Evolutionary conservation across 108 stramenopile genomes (phyloP).

Genomic region (Stephanodiscus triporus): DNA sequence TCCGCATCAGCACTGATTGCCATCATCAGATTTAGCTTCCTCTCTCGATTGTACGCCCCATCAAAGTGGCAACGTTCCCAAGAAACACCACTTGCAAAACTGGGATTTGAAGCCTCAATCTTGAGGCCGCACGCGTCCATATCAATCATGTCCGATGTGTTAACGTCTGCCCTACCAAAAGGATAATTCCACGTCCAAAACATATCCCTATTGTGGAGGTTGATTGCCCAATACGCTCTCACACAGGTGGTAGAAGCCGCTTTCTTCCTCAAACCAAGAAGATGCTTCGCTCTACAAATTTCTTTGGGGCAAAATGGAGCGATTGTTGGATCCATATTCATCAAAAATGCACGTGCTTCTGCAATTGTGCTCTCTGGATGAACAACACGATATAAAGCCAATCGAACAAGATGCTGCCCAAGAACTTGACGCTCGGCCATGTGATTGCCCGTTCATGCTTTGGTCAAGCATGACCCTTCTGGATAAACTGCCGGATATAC

Average conservation of each 20-base stretch:
- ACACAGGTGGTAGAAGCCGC: constrained; percentile 20
- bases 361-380: constrained; percentile 5
- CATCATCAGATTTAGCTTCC: constrained; percentile 23
- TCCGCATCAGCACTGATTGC: constrained; percentile 10
- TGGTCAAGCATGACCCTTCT: neutral
- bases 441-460: neutral
- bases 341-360: neutral
- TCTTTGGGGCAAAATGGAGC: neutral
- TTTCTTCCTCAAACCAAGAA: constrained; percentile 14
- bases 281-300: constrained; percentile 17
- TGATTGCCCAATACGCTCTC: constrained; percentile 17
- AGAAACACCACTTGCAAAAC: constrained; percentile 3
- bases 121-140: constrained; percentile 18
- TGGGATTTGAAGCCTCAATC: constrained; percentile 18
- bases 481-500: no score
- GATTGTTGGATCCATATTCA: constrained; percentile 1
- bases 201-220: constrained; percentile 18
- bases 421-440: neutral
- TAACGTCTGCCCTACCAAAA: constrained; percentile 10
- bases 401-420: neutral
- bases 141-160: constrained; percentile 25
- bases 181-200: constrained; percentile 26
- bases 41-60: constrained; percentile 23
- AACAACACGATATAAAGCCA: neutral
- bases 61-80: constrained; percentile 17